Base-by-base conservation (phyloP, 257 asterid species). In the Knoxia roxburghii region DNA sequence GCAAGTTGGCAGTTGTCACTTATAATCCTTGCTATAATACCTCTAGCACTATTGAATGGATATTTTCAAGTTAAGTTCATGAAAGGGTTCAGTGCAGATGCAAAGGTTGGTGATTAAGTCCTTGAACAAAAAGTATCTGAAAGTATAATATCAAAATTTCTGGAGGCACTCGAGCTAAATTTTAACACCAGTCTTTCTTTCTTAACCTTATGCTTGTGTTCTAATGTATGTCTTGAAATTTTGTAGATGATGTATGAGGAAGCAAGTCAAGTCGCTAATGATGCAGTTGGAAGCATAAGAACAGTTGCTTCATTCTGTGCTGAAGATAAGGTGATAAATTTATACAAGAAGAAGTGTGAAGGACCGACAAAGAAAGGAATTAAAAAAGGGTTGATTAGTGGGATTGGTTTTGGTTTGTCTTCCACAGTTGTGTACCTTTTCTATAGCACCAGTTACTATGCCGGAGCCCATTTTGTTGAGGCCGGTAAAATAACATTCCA, bases 271-370 rank as follows among this genome's bases (percentile, higher is more conserved):
- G 86, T 91, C 8, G 98, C 95, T 6, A 87, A 80, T 68, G 96
- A 91, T 51, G 98, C 97, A 0, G 91, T 90, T 33, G 95, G 94
- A 64, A 90, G 88, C 72, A 90, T 90, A 75, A 70, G 95, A 72
- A 91, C 96, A 14, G 83, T 91, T n/a, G 98, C 96, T 57, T 91
- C 98, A 58, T 91, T 85, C 72, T 89, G 96, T 59, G 95, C 98
- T 0, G 93, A 91, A 76, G 97, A 86, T 57, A 91, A 83, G 76
- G 87, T 91, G 43, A 84, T 89, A 91, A 83, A 41, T 24, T 67
- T 84, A 73, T 89, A 91, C 85, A 80, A 76, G 69, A 72, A 43
- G n/a, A 85, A 84, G 79, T 91, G 98, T 53, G 86, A 89, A 77
- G 96, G 80, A 1, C 95, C 98, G 3, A 65, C 71, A 77, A 82